phyloP scores from a whole-genome alignment of 257 asterid genomes.

The Nicotiana sylvestris region DNA sequence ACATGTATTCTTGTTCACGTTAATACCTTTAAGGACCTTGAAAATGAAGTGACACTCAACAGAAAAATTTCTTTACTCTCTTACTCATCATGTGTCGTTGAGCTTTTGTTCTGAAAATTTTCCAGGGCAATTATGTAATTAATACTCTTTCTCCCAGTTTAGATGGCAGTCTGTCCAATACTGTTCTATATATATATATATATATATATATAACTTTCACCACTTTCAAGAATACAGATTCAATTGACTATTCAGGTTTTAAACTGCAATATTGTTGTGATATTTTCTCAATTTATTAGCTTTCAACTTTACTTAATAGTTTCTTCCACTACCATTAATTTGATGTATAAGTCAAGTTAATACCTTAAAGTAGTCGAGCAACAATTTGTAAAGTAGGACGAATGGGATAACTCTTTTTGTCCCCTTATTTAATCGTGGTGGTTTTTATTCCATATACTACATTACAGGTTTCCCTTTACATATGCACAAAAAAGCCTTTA shows the following conservation, averaged over 20 bases:
- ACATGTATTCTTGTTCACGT: background rate
- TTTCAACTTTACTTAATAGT: slow-evolving; percentile 4
- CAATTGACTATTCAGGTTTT: background rate
- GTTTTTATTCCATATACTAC: background rate
- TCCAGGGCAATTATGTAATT: background rate
- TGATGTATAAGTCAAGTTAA: background rate
- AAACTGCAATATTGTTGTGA: background rate
- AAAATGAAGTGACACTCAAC: background rate
- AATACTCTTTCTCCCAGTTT: background rate
- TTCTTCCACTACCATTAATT: background rate
- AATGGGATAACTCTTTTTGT: background rate
- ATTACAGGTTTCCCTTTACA: background rate
- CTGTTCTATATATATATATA: background rate
- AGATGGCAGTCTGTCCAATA: background rate
- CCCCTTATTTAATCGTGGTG: background rate
- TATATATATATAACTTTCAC: background rate
- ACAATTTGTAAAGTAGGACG: background rate
- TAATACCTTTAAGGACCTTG: background rate
- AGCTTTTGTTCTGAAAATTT: background rate
- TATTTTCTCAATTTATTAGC: background rate
- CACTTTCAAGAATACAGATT: background rate
- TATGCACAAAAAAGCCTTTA: background rate
- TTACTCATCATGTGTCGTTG: background rate
- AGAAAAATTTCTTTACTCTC: background rate
- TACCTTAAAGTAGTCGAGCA: background rate